Evolutionary conservation across 345 rosid genomes (phyloP), one percentile per base, ranked within the genome.

Genomic region (Erodium maritimum): DNA sequence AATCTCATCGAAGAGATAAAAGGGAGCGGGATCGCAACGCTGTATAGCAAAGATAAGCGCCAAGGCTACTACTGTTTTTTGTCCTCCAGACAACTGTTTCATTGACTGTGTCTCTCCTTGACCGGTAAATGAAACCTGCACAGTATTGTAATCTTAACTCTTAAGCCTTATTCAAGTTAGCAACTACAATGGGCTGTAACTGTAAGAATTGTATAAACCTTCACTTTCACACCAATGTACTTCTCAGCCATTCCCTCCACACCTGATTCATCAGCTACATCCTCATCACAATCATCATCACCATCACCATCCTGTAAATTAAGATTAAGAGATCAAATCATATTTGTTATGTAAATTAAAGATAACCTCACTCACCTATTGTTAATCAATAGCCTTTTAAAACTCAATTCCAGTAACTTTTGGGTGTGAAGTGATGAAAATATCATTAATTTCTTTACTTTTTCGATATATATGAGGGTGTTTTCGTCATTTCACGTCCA

Each of bases 51-150:
- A 93, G 61, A 93, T 93, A 74, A 93, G 75, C 2, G 99, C 74
- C 57, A 89, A 81, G 22, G 96, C 99, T 54, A 89, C 96, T 23
- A 93, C 96, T 25, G 99, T 89, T 76, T 93, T 93, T 74, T 93
- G 95, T 25, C 96, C 96, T 61, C 99, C 99, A 0, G 96, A 93
- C 45, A 93, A 68, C 63, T 89, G 95, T 75, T 89, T 89, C 94
- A 93, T 86, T 23, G 89, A 82, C 59, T 93, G 96, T 1, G 96
- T 93, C 74, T 93, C 97, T 21, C 93, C 96, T 80, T 86, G 95
- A 67, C 96, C 97, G 4, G 96, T 87, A 65, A 93, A 89, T 4
- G 96, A 93, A 48, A 93, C 96, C 96, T 93, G 68, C 52, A 65
- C 45, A 51, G 24, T 57, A 62, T 33, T 17, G 18, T 58, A n/a